These are phyloP conservation scores for Xerocomus spinulosus DNA, from an alignment of 768 basidiomycete genomes.

Conservation along the genomic window DNA sequence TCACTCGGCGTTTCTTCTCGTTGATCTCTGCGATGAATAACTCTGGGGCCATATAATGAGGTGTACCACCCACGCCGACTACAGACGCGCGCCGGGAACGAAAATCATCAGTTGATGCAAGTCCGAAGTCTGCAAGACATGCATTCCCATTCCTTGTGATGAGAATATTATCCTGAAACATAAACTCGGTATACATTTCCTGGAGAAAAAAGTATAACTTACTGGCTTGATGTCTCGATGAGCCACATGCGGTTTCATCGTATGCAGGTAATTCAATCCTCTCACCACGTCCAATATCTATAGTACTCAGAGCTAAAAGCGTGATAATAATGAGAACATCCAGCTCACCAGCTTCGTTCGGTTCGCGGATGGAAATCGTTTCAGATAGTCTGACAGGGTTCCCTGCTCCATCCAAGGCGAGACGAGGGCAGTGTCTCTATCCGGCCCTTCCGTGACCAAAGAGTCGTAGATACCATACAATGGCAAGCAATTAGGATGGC, in stretches of 20 bases:
- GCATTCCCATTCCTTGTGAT: conserved; percentile 38
- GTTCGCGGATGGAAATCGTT: conserved; percentile 17
- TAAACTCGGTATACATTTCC: conserved; percentile 4
- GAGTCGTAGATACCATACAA: conserved; percentile 32
- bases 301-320: neutral
- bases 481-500: conserved; percentile 34
- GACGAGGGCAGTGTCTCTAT: conserved; percentile 24
- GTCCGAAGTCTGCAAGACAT: conserved; percentile 49
- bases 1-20: conserved; percentile 12
- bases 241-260: conserved; percentile 33
- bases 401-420: conserved; percentile 39
- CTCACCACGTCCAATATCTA: conserved; percentile 42
- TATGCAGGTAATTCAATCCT: conserved; percentile 44
- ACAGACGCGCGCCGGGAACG: conserved; percentile 8
- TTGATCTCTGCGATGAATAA: conserved; percentile 2
- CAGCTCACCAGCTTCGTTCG: conserved; percentile 31
- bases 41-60: conserved; percentile 25
- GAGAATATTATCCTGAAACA: conserved; percentile 43
- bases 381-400: conserved; percentile 29
- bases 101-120: conserved; percentile 18
- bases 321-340: neutral
- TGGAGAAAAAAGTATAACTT: conserved; percentile 1
- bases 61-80: conserved; percentile 15
- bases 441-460: conserved; percentile 12
- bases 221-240: conserved; percentile 32